Evolutionary conservation across 106 monocot species (phyloP).

Genomic region (Alisma plantagoaquatica): DNA sequence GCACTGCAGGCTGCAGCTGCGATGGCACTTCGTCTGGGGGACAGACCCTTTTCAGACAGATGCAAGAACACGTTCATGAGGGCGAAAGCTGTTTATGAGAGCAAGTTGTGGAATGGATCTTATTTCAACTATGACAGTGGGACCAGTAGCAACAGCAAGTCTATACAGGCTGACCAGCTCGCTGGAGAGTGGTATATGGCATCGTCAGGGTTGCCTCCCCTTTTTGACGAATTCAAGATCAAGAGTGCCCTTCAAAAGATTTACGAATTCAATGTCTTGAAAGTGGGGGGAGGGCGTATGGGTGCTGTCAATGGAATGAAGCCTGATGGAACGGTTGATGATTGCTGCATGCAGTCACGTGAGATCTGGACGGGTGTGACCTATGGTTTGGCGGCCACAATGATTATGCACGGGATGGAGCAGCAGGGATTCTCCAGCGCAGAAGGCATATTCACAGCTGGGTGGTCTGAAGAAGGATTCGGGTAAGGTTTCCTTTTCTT

Average conservation of each 20-base stretch:
- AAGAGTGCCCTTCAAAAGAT: conserved; percentile 77
- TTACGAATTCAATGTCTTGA: conserved; percentile 95
- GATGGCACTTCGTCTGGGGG: conserved; percentile 83
- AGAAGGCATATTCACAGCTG: conserved; percentile 78
- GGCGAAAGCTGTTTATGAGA: conserved; percentile 60
- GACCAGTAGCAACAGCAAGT: conserved; percentile 62
- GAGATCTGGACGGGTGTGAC: conserved; percentile 99
- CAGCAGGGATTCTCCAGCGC: conserved; percentile 86
- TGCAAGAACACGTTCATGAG: conserved; percentile 59
- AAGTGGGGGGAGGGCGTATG: conserved; percentile 78
- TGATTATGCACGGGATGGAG: conserved; percentile 90
- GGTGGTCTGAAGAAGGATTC: conserved; percentile 97
- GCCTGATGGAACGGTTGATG: conserved; percentile 83
- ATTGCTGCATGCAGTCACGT: conserved; percentile 88
- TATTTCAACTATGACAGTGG: conserved; percentile 98
- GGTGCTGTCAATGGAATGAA: conserved; percentile 98
- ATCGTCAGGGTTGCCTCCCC: conserved; percentile 72
- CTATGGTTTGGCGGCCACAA: conserved; percentile 73
- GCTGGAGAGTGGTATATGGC: conserved; percentile 98
- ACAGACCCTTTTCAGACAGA: conserved; percentile 61
- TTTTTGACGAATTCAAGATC: conserved; percentile 75
- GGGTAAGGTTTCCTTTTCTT: conserved; percentile 37
- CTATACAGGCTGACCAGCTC: conserved; percentile 95
- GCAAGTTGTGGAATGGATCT: conserved; percentile 90
- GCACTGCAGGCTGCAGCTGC: conserved; percentile 80